Percentiles rank a stretch among this genome's conserved stretches.
Evolutionary conservation across 2,329 filamentous ascomycete species (phyloP).

Genomic region (Tolypocladium inflatum): DNA sequence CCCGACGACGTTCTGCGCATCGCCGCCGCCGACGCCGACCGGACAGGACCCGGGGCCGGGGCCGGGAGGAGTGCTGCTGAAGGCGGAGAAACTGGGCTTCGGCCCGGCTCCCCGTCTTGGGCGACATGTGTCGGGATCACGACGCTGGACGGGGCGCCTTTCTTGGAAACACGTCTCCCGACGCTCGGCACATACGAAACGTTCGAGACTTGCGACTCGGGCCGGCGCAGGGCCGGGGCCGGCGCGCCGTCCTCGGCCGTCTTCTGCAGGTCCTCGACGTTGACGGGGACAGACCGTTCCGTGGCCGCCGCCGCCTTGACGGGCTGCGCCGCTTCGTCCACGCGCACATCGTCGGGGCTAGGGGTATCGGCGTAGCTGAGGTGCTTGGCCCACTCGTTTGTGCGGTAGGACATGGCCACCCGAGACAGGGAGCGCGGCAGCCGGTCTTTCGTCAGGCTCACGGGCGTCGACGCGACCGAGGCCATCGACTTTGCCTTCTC

Average conservation of each 20-base stretch:
- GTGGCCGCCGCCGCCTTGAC: conserved; percentile 8
- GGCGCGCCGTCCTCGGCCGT: conserved; percentile 45
- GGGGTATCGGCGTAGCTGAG: conserved; percentile 68
- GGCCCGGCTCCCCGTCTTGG: conserved; percentile 1
- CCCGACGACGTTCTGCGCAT: conserved; percentile 17
- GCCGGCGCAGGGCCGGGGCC: conserved; percentile 14
- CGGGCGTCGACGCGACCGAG: conserved; percentile 32
- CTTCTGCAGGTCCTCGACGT: conserved; percentile 55
- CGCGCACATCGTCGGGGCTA: conserved; percentile 49
- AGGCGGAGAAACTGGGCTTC: conserved; percentile 12
- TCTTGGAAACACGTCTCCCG: conserved; percentile 4
- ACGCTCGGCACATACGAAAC: conserved; percentile 7
- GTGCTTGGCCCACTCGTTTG: conserved; percentile 95
- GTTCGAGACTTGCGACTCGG: conserved; percentile 18
- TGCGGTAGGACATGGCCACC: conserved; percentile 74
- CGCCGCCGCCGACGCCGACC: neutral
- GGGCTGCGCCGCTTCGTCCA: conserved; percentile 24
- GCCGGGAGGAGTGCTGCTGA: conserved; percentile 7
- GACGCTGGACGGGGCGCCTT: neutral
- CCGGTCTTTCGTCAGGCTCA: conserved; percentile 46
- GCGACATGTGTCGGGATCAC: neutral
- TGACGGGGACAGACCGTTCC: conserved; percentile 52
- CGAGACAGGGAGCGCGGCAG: conserved; percentile 66
- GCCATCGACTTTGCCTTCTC: conserved; percentile 29
- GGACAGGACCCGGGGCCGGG: neutral